phyloP scores from a whole-genome alignment of 2,329 filamentous ascomycete genomes.

The Pyrenochaeta sp. region DNA sequence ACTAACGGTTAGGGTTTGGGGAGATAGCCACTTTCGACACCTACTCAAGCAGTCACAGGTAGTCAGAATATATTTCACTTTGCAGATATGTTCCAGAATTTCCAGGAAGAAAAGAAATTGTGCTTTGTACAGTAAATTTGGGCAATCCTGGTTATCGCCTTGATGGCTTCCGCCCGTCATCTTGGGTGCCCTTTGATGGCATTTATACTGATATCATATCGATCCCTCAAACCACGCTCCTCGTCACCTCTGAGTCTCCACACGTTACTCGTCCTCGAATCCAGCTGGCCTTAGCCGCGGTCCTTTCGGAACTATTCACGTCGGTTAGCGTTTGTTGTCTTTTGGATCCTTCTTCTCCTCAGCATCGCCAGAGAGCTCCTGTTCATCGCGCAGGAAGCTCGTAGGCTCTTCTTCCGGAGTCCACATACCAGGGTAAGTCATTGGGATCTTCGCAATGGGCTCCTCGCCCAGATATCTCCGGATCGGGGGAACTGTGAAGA shows the following conservation, averaged over 20 bases:
- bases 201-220: not conserved
- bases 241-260: not conserved
- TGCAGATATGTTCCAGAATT: no score
- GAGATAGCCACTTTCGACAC: no score
- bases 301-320: conserved; percentile 54
- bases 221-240: conserved; percentile 1
- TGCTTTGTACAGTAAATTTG: conserved; percentile 34
- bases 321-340: conserved; percentile 6
- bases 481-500: conserved; percentile 77
- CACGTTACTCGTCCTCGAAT: conserved; percentile 52
- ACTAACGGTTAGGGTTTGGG: no score
- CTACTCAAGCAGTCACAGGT: no score
- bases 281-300: conserved; percentile 54
- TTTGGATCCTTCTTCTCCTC: not conserved
- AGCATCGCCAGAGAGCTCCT: no score
- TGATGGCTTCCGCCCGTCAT: no score
- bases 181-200: no score
- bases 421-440: conserved; percentile 89
- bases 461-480: conserved; percentile 75
- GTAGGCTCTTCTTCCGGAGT: not conserved
- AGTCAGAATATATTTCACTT: no score
- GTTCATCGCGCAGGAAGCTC: no score
- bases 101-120: conserved; percentile 29
- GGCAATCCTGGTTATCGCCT: conserved; percentile 3
- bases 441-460: conserved; percentile 71